Evolutionary conservation across 805 yeast species (phyloP), one percentile per base, ranked within the genome.

Genomic region (Cyberlindnera mississippiensis): DNA sequence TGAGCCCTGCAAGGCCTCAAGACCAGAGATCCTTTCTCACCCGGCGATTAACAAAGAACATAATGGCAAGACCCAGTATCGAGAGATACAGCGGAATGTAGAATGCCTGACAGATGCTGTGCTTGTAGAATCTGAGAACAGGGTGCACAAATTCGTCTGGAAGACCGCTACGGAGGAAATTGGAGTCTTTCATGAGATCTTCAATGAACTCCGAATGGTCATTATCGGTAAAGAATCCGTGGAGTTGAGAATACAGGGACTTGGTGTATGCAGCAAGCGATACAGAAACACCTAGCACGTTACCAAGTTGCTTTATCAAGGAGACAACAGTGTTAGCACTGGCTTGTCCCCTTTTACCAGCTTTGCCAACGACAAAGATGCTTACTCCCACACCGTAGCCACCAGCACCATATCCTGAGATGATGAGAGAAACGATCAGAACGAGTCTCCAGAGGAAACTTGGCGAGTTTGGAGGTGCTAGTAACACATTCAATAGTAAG

Each of bases 261-360:
- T 50, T 54, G 19, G 62, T 57, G 43, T 67, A 68, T 1, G 64
- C 45, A 14, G 64, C 55, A 16, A 69, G 48, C 2, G 68, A 55
- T 12, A 68, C 49, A 13, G 74, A 71, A 8, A 67, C 71, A 32
- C 75, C 73, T 9, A 66, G 49, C 12, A 68, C 73, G 36, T 67
- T 64, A 10, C 76, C 76, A 36, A 69, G 47, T 2, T 74, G 68
- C 42, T 70, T 61, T 35, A 69, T 64, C 37, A 71, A 55, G 36
- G 69, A 70, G 28, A 65, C 69, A 61, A 67, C 70, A 14, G 75
- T 71, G 12, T 71, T 68, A 13, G 71, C 71, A 29, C 68, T 53
- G 2, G 75, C 75, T 45, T 71, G 75, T 12, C 64, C 63, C 33
- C 59, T 60, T 18, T 55, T 45, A 9, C 74, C 74, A 24, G 66